These are phyloP conservation scores for Aspergillus brasiliensis DNA, from an alignment of 2,329 filamentous ascomycete genomes.

Conservation along the genomic window DNA sequence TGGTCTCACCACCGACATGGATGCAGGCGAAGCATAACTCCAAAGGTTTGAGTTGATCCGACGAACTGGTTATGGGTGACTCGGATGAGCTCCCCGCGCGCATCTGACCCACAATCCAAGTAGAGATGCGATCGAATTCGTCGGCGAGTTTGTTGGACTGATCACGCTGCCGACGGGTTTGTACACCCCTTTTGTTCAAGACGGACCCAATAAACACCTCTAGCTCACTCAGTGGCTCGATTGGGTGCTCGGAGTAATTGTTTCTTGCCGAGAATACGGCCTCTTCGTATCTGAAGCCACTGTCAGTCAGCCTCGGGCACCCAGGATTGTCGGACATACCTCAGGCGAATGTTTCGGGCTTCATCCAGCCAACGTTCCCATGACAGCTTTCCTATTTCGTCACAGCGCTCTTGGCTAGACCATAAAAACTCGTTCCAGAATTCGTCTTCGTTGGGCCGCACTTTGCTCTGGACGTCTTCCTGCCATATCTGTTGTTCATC, in stretches of 20 bases:
- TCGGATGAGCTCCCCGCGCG: neutral
- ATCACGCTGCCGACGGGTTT: constrained; percentile 44
- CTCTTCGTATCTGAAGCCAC: constrained; percentile 53
- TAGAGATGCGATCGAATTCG: constrained; percentile 37
- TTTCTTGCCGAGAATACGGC: constrained; percentile 53
- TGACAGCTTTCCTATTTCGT: constrained; percentile 4
- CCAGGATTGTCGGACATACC: neutral
- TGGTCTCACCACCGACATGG: constrained; percentile 11
- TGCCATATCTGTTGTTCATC: constrained; percentile 66
- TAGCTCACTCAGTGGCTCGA: constrained; percentile 50
- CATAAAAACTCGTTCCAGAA: constrained; percentile 20
- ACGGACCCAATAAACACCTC: constrained; percentile 63
- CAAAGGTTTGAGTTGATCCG: constrained; percentile 8
- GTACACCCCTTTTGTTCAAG: constrained; percentile 51
- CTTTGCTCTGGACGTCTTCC: constrained; percentile 16
- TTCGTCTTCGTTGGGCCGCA: constrained; percentile 1
- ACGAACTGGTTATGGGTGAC: constrained; percentile 6
- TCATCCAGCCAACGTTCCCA: constrained; percentile 18
- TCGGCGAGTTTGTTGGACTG: constrained; percentile 47
- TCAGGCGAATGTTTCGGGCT: constrained; percentile 17
- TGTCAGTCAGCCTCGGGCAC: neutral
- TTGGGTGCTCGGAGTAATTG: constrained; percentile 45
- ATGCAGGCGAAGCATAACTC: constrained; percentile 22
- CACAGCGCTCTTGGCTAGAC: constrained; percentile 9
- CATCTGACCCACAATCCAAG: constrained; percentile 19